Evolutionary conservation across 768 basidiomycete genomes (phyloP), one percentile per base, ranked within the genome.

Genomic region (Hortiboletus flavorubellus): DNA sequence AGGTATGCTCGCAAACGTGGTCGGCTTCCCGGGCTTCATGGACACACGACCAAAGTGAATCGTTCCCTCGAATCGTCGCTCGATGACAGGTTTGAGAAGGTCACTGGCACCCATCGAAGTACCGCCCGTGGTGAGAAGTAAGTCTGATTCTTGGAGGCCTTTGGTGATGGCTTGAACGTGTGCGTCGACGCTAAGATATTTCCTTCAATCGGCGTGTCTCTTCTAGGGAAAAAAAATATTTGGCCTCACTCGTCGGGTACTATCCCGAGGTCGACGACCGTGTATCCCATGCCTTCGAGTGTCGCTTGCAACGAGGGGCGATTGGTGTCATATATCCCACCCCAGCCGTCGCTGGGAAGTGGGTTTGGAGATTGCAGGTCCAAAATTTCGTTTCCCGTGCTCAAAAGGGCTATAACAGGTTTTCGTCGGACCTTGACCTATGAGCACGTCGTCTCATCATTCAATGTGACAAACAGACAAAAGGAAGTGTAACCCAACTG

Each of bases 51-150:
- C 93, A 66, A 96, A 94, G 64, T 94, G 91, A 5, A 93, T 78
- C 8, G 78, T 86, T 1, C 92, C 93, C 16, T 75, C 68, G 52
- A 94, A 80, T 41, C 87, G 78, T 15, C 85, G 82, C 70, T 96
- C 93, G 53, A 96, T 87, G 54, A 93, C 82, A 2, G 93, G 93
- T 69, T 95, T 94, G 39, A 96, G 72, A 21, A 95, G 77, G 68
- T 95, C 93, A 1, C 84, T 85, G 2, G 92, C 80, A 0, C 93
- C 93, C 93, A 95, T 95, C 2, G 90, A 92, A 5, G 93, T 93
- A 5, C 93, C 93, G 11, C 93, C 93, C 2, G 93, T 96, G 1
- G 90, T 89, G 11, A 95, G 72, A 14, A 96, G 67, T 8, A 96
- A 69, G 64, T 95, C 93, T 0, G 90, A 87, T 18, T 68, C 63